Conservation (phyloP, 106 monocot genomes). For the Allium fistulosum region DNA sequence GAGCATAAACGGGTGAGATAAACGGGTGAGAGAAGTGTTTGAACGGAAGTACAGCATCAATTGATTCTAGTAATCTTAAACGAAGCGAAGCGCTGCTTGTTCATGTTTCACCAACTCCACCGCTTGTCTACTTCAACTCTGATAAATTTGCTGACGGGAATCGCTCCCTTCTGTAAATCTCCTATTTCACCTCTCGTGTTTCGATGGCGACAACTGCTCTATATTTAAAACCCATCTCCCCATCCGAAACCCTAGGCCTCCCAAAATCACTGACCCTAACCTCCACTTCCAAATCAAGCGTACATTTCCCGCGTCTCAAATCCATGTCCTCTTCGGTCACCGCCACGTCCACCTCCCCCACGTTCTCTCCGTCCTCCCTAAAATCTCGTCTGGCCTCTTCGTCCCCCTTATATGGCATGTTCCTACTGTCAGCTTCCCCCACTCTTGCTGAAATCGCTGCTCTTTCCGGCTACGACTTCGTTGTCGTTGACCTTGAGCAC, state of each 20-base stretch:
- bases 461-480: conserved; percentile 86
- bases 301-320: neutral
- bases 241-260: neutral
- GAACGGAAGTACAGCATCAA: no score
- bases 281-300: neutral
- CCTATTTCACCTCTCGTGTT: no score
- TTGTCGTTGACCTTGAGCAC: conserved; percentile 86
- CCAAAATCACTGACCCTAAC: neutral
- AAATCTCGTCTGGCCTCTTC: conserved; percentile 60
- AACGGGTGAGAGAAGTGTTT: no score
- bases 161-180: no score
- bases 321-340: no score
- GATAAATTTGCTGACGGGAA: no score
- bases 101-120: neutral
- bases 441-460: conserved; percentile 87
- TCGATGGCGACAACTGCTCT: neutral
- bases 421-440: conserved; percentile 62
- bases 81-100: neutral
- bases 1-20: no score
- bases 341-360: neutral
- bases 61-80: neutral
- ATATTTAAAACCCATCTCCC: neutral
- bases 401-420: conserved; percentile 75
- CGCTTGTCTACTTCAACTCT: neutral
- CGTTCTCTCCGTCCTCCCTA: conserved; percentile 11